Evolutionary conservation across 2,329 filamentous ascomycete genomes (phyloP), one percentile per base, ranked within the genome.

Genomic region (Hypoxylon sp.): DNA sequence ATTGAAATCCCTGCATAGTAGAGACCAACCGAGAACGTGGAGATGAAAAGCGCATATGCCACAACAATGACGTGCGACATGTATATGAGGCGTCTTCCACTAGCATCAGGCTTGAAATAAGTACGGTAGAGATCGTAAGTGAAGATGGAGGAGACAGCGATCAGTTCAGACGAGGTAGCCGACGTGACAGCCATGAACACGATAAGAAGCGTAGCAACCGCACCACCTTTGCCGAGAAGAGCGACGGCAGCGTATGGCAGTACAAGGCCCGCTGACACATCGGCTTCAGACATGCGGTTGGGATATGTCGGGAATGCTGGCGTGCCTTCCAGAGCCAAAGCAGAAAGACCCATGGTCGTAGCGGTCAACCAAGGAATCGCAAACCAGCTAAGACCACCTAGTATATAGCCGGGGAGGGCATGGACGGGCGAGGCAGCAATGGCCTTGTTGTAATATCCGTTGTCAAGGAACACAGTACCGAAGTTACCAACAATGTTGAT

Each of bases 171-270:
- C 1, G 91, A 94, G 68, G 91, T 91, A 0, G 93, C 91, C 1
- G 89, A 93, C 0, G 94, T 97, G 21, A 97, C 93, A 21, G 94
- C 94, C 89, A 97, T 93, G 82, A 97, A 96, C 57, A 96, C 86
- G 69, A 97, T 88, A 9, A 97, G 81, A 1, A 96, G 84, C 0
- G 92, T 93, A 0, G 88, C 92, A 1, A 89, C 87, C 0, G 93
- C 94, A 51, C 94, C 94, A 2, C 92, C 92, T 71, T 90, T 90
- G 0, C 94, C 94, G 5, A 97, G 85, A 7, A 97, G 80, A 0
- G 92, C 92, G 3, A 96, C 91, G 0, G 94, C 91, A 0, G 93
- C 93, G 62, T 94, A 93, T 0, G 94, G 94, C 0, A 97, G 84
- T 0, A 95, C 94, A 9, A 97, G 83, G 1, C 94, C 94, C 4